Evolutionary conservation across 1,284 basidiomycete species (phyloP).

Genomic region (Pseudozyma thailandica): DNA sequence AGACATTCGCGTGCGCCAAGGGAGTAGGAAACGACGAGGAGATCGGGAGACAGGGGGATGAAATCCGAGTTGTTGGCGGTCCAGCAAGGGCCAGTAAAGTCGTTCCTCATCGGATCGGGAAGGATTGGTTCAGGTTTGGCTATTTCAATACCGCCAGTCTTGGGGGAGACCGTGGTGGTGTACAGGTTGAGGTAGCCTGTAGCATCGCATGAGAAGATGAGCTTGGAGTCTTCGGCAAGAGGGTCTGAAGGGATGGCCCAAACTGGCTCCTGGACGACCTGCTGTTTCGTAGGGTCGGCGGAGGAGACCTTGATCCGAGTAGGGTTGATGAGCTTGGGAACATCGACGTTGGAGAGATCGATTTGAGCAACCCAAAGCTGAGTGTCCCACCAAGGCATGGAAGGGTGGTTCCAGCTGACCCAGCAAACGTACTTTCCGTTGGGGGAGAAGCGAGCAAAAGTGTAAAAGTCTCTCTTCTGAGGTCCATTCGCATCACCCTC

Average conservation of each 20-base stretch:
- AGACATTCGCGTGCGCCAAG: conserved; percentile 32
- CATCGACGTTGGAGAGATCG: conserved; percentile 15
- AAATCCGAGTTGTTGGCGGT: conserved; percentile 68
- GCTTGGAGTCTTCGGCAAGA: conserved; percentile 68
- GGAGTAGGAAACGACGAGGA: conserved; percentile 41
- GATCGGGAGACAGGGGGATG: conserved; percentile 38
- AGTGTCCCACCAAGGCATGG: conserved; percentile 84
- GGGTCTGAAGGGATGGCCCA: conserved; percentile 72
- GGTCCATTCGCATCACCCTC: conserved; percentile 16
- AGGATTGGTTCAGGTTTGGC: conserved; percentile 68
- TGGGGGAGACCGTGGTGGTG: conserved; percentile 62
- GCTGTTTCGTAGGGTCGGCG: conserved; percentile 26
- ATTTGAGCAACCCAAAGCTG: conserved; percentile 74
- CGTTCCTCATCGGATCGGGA: conserved; percentile 71
- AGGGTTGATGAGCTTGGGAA: conserved; percentile 18
- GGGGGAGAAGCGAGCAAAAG: conserved; percentile 75
- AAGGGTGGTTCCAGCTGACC: conserved; percentile 78
- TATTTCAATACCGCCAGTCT: neutral
- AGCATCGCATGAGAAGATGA: conserved; percentile 78
- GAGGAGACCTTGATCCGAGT: conserved; percentile 18
- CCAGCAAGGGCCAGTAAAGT: conserved; percentile 76
- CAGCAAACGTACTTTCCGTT: conserved; percentile 77
- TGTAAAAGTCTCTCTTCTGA: conserved; percentile 76
- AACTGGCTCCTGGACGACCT: conserved; percentile 65
- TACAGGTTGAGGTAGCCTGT: conserved; percentile 80